Evolutionary conservation across 1,284 basidiomycete species (phyloP).

Genomic region (Heterobasidion occidentale): DNA sequence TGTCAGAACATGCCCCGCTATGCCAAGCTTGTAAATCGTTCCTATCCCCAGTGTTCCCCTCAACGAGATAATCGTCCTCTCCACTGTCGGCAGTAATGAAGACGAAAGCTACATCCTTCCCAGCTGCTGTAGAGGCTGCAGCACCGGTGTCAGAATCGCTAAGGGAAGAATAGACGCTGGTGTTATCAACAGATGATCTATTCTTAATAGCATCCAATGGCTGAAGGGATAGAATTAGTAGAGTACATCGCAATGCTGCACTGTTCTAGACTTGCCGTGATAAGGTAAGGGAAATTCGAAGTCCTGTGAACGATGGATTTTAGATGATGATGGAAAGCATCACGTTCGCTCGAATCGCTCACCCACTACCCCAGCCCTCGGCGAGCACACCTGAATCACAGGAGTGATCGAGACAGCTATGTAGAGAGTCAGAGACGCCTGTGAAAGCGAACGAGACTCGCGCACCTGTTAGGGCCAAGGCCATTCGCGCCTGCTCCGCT

Average conservation of each 20-base stretch:
- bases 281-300: conserved; percentile 22
- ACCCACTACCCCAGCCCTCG: conserved; percentile 54
- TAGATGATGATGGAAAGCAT: background rate
- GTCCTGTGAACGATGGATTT: conserved; percentile 11
- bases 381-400: conserved; percentile 32
- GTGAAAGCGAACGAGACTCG: conserved; percentile 2
- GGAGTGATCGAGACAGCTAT: conserved; percentile 11
- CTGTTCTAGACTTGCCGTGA: conserved; percentile 13
- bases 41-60: conserved; percentile 60
- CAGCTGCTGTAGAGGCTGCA: conserved; percentile 37
- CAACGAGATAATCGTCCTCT: conserved; percentile 47
- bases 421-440: conserved; percentile 5
- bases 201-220: conserved; percentile 44
- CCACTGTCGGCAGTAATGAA: conserved; percentile 50
- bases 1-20: conserved; percentile 27
- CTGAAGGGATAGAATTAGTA: conserved; percentile 4
- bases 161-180: conserved; percentile 41
- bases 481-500: conserved; percentile 52
- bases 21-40: conserved; percentile 72
- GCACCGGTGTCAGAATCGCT: conserved; percentile 46
- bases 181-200: conserved; percentile 29
- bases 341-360: conserved; percentile 1
- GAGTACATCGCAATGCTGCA: background rate
- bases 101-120: conserved; percentile 53
- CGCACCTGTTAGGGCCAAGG: conserved; percentile 52